A percentile compares a stretch with the other conserved stretches of the same genome.
phyloP scores from a whole-genome alignment of 768 basidiomycete genomes.

The Tricholoma terreum region DNA sequence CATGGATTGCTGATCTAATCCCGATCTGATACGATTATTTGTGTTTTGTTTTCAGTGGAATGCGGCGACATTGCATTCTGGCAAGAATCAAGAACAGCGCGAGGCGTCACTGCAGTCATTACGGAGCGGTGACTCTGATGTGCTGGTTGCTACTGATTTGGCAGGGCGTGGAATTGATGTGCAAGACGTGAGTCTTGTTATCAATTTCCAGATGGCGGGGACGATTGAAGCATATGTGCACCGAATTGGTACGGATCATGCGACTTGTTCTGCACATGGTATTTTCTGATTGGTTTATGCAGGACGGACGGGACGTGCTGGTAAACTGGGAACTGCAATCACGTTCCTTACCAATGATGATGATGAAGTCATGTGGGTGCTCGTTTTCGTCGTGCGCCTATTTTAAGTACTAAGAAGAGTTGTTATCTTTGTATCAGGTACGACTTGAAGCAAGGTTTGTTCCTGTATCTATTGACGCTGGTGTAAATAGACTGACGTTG shows the following conservation, averaged over 20 bases:
- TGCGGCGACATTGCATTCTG: conserved; percentile 90
- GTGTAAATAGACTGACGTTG: conserved; percentile 7
- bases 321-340: conserved; percentile 89
- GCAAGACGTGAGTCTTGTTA: conserved; percentile 90
- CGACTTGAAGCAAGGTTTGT: conserved; percentile 88
- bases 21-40: conserved; percentile 8
- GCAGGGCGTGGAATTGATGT: conserved; percentile 99
- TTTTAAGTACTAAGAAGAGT: conserved; percentile 8
- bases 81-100: conserved; percentile 96
- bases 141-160: conserved; percentile 95
- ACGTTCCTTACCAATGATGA: conserved; percentile 97
- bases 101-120: conserved; percentile 88
- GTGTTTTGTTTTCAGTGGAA: conserved; percentile 70
- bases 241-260: conserved; percentile 73
- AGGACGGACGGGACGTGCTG: conserved; percentile 98
- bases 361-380: conserved; percentile 90
- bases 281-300: conserved; percentile 7
- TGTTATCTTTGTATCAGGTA: conserved; percentile 53
- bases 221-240: conserved; percentile 98
- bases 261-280: not conserved
- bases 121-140: conserved; percentile 80
- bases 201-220: conserved; percentile 97
- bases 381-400: conserved; percentile 13
- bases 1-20: conserved; percentile 5
- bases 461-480: not conserved